These are phyloP conservation scores for Jatropha curcas DNA, from an alignment of 345 rosid species.

Conservation along the genomic window DNA sequence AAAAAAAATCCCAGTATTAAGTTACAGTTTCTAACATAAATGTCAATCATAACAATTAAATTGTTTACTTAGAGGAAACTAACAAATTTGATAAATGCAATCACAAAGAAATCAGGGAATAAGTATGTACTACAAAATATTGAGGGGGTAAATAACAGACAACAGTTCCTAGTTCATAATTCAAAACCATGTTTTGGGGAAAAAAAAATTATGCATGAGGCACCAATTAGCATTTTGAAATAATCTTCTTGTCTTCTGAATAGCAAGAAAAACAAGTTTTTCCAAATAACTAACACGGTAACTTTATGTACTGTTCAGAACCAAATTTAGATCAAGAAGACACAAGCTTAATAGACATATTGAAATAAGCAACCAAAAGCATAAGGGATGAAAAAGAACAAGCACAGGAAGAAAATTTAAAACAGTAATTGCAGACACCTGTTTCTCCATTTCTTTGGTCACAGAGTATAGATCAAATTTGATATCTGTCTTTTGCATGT, in stretches of 20 bases:
- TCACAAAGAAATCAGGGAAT: background rate
- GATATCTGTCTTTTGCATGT: constrained; percentile 87
- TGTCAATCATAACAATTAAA: background rate
- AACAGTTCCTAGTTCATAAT: background rate
- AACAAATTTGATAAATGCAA: background rate
- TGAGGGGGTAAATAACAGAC: background rate
- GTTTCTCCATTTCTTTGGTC: constrained; percentile 93
- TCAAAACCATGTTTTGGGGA: background rate
- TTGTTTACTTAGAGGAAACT: background rate
- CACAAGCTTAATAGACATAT: too few relatives aligned
- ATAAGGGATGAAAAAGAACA: background rate
- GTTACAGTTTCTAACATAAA: background rate
- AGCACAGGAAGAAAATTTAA: constrained; percentile 7
- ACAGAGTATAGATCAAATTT: constrained; percentile 81
- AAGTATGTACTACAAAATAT: background rate
- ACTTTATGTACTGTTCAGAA: background rate
- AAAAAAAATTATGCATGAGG: background rate
- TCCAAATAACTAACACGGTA: background rate
- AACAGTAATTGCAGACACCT: constrained; percentile 43
- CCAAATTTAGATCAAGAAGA: constrained; percentile 10
- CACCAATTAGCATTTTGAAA: background rate
- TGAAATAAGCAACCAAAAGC: background rate
- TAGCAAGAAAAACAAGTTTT: background rate
- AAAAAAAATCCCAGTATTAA: background rate
- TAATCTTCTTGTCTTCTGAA: constrained; percentile 4